Conservation (phyloP, 352 stramenopile genomes). For the Chrysophaeum taylorii region DNA sequence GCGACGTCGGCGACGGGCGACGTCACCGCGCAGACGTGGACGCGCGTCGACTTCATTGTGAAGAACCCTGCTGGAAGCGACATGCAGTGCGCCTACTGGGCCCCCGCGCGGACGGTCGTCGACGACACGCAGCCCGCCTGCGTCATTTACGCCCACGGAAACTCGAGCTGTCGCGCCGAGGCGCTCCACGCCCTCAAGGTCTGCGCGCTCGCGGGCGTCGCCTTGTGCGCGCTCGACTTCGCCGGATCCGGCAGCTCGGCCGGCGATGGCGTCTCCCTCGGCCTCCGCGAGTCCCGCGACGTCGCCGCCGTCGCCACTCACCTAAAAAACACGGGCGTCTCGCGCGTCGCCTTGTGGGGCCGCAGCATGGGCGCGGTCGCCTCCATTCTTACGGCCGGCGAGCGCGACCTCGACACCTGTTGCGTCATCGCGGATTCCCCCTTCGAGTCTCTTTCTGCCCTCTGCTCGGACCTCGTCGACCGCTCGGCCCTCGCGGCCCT, state of each 20-base stretch:
- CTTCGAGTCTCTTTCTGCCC: neutral
- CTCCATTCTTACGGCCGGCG: neutral
- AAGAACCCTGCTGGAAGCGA: too few relatives aligned
- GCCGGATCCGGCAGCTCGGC: neutral
- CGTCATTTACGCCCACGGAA: conserved; percentile 17
- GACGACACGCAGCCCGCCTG: conserved; percentile 3
- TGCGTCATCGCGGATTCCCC: neutral
- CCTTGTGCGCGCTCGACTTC: neutral
- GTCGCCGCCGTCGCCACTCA: neutral
- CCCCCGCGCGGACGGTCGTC: too few relatives aligned
- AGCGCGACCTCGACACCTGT: conserved; percentile 30
- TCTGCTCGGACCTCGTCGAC: neutral
- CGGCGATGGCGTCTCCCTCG: conserved; percentile 25
- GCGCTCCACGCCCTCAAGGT: neutral
- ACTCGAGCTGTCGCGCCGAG: conserved; percentile 25
- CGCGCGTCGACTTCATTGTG: too few relatives aligned
- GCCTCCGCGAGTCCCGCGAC: neutral
- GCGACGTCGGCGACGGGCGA: too few relatives aligned
- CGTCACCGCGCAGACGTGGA: too few relatives aligned
- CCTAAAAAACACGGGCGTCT: neutral
- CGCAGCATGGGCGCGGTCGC: conserved; percentile 7
- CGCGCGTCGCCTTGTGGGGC: neutral
- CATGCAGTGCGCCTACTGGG: too few relatives aligned
- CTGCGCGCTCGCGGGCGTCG: conserved; percentile 44
- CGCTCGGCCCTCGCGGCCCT: too few relatives aligned